Evolutionary conservation across 768 basidiomycete species (phyloP).

Genomic region (Mycena metata): DNA sequence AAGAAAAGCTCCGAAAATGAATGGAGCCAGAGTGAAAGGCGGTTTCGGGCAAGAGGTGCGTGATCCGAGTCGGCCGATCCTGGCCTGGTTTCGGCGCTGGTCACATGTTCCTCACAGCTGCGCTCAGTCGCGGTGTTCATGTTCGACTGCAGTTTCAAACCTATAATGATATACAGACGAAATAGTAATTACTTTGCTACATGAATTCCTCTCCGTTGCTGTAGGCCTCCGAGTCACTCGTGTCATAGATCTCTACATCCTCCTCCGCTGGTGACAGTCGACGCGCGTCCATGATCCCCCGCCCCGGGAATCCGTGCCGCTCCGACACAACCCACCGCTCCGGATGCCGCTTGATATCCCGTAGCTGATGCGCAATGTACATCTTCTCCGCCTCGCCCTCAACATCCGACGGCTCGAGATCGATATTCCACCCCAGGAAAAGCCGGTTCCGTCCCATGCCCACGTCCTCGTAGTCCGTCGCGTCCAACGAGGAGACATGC

Average conservation of each 20-base stretch:
- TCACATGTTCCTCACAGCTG: too few relatives aligned
- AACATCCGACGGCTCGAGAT: constrained; percentile 50
- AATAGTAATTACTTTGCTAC: constrained; percentile 4
- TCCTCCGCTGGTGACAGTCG: constrained; percentile 29
- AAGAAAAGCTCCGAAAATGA: too few relatives aligned
- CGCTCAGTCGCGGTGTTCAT: too few relatives aligned
- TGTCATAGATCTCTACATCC: constrained; percentile 29
- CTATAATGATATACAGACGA: constrained; percentile 6
- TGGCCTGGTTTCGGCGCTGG: too few relatives aligned
- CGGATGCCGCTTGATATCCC: constrained; percentile 29
- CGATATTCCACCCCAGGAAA: constrained; percentile 79
- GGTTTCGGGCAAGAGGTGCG: too few relatives aligned
- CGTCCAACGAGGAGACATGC: constrained; percentile 51
- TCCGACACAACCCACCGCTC: constrained; percentile 28
- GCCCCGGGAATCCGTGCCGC: constrained; percentile 20
- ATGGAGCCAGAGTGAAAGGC: too few relatives aligned
- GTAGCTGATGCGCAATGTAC: constrained; percentile 50
- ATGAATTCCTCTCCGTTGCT: constrained; percentile 16
- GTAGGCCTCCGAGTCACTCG: constrained; percentile 32
- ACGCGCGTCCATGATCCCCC: constrained; percentile 24
- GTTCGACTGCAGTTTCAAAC: too few relatives aligned
- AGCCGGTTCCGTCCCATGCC: constrained; percentile 57
- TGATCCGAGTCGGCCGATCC: too few relatives aligned
- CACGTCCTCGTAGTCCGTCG: constrained; percentile 40
- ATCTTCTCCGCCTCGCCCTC: constrained; percentile 60